Conservation (phyloP, 73 alveolate species). For the Effrenium voratum region DNA sequence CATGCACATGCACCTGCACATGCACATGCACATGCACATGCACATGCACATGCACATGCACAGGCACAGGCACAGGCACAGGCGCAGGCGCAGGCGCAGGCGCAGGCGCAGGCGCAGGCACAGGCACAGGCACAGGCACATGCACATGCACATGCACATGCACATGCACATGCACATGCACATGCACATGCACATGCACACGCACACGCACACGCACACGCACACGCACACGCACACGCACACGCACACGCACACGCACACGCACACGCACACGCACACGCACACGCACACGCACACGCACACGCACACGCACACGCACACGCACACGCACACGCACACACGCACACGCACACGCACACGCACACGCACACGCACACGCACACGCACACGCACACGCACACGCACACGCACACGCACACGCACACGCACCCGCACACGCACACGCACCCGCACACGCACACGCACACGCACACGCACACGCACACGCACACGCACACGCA, state of each 20-base stretch:
- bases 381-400: not conserved
- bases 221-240: not conserved
- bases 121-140: not conserved
- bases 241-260: not conserved
- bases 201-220: not conserved
- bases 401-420: not conserved
- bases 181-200: not conserved
- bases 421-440: not conserved
- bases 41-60: no score
- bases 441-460: slow-evolving; percentile 1
- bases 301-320: slow-evolving; percentile 20
- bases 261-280: not conserved
- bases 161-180: not conserved
- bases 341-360: not conserved
- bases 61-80: no score
- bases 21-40: not conserved
- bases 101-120: no score
- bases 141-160: not conserved
- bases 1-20: not conserved
- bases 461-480: not conserved
- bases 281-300: not conserved
- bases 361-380: no score
- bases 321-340: slow-evolving; percentile 11
- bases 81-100: no score
- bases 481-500: slow-evolving; percentile 5